phyloP scores from a whole-genome alignment of 2,329 filamentous ascomycete species.

The Xylariaceae sp. region DNA sequence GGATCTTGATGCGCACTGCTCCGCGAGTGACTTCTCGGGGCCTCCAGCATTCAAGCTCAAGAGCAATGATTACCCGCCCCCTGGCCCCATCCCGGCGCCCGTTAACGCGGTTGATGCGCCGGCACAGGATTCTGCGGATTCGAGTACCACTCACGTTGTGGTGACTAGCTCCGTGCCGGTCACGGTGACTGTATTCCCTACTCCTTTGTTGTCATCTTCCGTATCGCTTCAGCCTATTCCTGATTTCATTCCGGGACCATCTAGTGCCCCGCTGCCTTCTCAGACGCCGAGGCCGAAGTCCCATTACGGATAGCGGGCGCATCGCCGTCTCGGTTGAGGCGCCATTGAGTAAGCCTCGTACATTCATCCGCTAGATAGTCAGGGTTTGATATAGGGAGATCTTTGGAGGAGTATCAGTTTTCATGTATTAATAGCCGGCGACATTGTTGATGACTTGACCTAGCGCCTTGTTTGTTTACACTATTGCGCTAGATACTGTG shows the following conservation, averaged over 20 bases:
- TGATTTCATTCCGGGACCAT: constrained; percentile 12
- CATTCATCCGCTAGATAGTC: too few species aligned
- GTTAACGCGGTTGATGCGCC: too few species aligned
- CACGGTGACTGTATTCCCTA: constrained; percentile 9
- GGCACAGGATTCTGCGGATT: neutral
- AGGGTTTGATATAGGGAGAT: too few species aligned
- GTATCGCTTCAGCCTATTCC: constrained; percentile 7
- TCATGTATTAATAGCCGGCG: too few species aligned
- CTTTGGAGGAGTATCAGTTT: too few species aligned
- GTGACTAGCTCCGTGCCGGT: constrained; percentile 9
- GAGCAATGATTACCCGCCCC: constrained; percentile 10
- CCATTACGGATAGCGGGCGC: too few species aligned
- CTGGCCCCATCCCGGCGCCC: neutral
- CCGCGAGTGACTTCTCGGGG: constrained; percentile 39
- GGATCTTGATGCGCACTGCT: constrained; percentile 41
- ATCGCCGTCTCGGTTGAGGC: too few species aligned
- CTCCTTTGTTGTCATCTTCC: neutral
- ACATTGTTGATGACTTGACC: too few species aligned
- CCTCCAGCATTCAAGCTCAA: constrained; percentile 36
- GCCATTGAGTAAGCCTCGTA: too few species aligned
- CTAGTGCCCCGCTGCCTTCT: neutral
- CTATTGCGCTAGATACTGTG: too few species aligned
- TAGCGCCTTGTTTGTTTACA: too few species aligned
- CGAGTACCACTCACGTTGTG: constrained; percentile 3
- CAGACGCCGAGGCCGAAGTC: neutral